A percentile compares a stretch with the other conserved stretches of the same genome.
Conservation (phyloP, 2,329 filamentous ascomycete species). For the Tolypocladium amazonense region DNA sequence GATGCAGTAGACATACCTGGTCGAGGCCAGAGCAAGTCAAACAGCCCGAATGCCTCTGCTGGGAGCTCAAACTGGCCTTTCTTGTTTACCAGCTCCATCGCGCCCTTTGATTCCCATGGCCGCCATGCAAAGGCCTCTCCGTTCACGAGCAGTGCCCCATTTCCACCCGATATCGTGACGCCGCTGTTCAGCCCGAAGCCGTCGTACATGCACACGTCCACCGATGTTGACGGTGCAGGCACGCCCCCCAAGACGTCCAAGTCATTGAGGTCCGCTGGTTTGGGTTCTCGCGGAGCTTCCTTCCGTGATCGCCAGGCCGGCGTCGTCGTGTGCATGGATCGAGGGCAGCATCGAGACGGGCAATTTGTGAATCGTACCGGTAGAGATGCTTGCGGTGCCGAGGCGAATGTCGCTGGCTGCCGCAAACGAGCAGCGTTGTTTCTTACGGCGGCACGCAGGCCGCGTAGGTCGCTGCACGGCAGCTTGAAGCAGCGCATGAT, state of each 20-base stretch:
- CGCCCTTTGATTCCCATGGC: slow-evolving; percentile 55
- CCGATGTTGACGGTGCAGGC: slow-evolving; percentile 66
- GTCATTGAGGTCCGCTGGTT: slow-evolving; percentile 53
- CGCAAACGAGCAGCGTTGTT: neutral
- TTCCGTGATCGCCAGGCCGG: slow-evolving; percentile 6
- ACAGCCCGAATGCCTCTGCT: slow-evolving; percentile 59
- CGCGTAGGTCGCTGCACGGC: slow-evolving; percentile 9
- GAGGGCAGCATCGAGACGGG: neutral
- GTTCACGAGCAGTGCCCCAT: slow-evolving; percentile 67
- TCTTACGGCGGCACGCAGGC: slow-evolving; percentile 8
- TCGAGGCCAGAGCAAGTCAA: slow-evolving; percentile 75
- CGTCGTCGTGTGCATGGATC: slow-evolving; percentile 7
- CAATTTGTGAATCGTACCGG: neutral
- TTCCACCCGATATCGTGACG: slow-evolving; percentile 54
- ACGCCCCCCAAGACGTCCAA: slow-evolving; percentile 72
- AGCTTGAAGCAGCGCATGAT: slow-evolving; percentile 10
- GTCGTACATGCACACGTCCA: slow-evolving; percentile 72
- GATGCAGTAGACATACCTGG: slow-evolving; percentile 56
- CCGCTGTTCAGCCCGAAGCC: slow-evolving; percentile 86
- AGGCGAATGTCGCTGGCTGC: neutral
- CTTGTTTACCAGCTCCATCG: slow-evolving; percentile 50
- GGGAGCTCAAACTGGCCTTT: slow-evolving; percentile 76
- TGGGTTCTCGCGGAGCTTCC: slow-evolving; percentile 19
- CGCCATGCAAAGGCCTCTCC: slow-evolving; percentile 85
- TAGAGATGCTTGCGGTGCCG: neutral